phyloP scores from a whole-genome alignment of 805 yeast genomes.

The Candida lessepsii region DNA sequence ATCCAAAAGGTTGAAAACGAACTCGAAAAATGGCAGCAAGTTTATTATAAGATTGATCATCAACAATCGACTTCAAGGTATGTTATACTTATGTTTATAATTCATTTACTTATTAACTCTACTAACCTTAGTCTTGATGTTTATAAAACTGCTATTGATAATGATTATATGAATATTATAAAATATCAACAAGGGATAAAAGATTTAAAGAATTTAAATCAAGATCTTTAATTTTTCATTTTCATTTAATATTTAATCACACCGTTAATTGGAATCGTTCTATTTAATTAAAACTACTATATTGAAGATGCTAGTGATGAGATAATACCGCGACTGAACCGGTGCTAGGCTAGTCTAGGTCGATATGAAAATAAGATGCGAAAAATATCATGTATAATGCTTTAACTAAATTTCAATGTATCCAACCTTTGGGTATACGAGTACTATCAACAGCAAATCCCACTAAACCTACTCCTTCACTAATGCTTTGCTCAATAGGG shows the following conservation, averaged over 20 bases:
- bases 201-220: conserved; percentile 1
- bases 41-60: conserved; percentile 8
- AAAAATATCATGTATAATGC: too few relatives aligned
- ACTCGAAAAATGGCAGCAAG: conserved; percentile 11
- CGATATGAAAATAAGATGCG: too few relatives aligned
- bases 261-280: too few relatives aligned
- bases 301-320: too few relatives aligned
- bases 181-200: neutral
- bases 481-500: conserved; percentile 59
- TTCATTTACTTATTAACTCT: neutral
- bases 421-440: too few relatives aligned
- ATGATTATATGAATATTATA: neutral
- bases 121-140: neutral
- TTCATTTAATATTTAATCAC: too few relatives aligned
- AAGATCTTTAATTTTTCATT: neutral
- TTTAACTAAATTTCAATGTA: too few relatives aligned
- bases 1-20: conserved; percentile 7
- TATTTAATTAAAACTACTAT: too few relatives aligned
- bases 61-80: conserved; percentile 9
- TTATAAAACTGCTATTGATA: neutral
- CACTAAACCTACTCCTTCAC: conserved; percentile 5
- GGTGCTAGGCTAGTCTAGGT: too few relatives aligned
- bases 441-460: neutral
- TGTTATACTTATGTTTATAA: neutral
- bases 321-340: too few relatives aligned